A percentile compares a stretch with the other conserved stretches of the same genome.
phyloP scores from a whole-genome alignment of 768 basidiomycete genomes.

The Cantharellus cinnabarinus region DNA sequence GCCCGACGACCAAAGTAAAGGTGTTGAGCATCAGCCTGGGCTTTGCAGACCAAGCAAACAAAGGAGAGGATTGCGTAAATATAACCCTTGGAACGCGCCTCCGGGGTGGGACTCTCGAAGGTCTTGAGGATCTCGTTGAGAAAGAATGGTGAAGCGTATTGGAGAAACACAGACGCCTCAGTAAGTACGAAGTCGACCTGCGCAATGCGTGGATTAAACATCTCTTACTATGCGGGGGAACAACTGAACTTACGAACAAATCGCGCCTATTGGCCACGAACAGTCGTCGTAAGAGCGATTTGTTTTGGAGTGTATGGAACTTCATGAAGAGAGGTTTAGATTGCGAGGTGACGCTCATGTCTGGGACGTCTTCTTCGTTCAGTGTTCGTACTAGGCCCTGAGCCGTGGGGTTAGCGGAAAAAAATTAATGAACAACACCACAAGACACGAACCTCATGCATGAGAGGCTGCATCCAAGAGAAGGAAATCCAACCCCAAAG shows the following conservation, averaged over 20 bases:
- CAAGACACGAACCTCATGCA: neutral
- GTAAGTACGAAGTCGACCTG: constrained; percentile 47
- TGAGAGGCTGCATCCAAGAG: neutral
- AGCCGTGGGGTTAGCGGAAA: constrained; percentile 1
- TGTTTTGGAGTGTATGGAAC: constrained; percentile 16
- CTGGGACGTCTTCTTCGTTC: constrained; percentile 52
- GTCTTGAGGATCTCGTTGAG: constrained; percentile 33
- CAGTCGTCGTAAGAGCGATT: constrained; percentile 23
- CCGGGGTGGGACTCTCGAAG: constrained; percentile 23
- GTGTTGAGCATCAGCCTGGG: constrained; percentile 17
- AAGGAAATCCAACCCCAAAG: constrained; percentile 22
- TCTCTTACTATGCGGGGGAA: neutral
- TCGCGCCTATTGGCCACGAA: constrained; percentile 10
- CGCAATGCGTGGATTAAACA: neutral
- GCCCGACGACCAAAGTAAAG: constrained; percentile 62
- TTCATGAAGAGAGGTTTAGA: constrained; percentile 43
- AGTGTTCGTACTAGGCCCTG: constrained; percentile 34
- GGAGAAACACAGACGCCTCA: constrained; percentile 46
- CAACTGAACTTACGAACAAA: neutral
- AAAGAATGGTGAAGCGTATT: constrained; percentile 65
- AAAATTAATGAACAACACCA: neutral
- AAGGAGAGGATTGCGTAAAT: constrained; percentile 65
- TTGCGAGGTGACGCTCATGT: constrained; percentile 44
- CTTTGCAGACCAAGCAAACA: constrained; percentile 36
- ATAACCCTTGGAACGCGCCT: constrained; percentile 41